Evolutionary conservation across 139 green algal genomes (phyloP).

Genomic region (Tetratostichococcus sp.): DNA sequence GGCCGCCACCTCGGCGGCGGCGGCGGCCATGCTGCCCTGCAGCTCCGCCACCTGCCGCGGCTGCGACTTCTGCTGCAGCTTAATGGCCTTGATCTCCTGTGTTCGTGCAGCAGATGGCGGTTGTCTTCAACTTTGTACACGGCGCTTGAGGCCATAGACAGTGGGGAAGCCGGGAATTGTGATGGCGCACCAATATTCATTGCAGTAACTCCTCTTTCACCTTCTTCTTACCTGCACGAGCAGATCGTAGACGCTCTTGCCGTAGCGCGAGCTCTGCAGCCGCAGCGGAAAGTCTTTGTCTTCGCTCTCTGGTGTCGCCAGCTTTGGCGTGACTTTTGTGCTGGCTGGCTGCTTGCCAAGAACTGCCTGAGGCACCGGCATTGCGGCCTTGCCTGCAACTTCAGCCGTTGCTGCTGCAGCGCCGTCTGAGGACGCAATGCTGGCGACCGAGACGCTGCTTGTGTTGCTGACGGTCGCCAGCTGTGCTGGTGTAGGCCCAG

Average conservation of each 20-base stretch:
- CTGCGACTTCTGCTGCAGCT: slow-evolving; percentile 36
- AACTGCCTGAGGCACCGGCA: not conserved
- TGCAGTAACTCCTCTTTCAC: no score
- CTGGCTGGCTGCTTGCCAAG: not conserved
- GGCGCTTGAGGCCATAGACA: no score
- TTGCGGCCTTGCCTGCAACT: not conserved
- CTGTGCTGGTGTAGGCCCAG: no score
- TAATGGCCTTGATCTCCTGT: slow-evolving; percentile 31
- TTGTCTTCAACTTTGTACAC: no score
- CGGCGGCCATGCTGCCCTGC: not conserved
- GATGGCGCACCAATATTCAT: no score
- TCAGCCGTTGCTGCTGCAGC: slow-evolving; percentile 2
- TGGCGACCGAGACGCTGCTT: no score
- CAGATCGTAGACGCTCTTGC: slow-evolving; percentile 44
- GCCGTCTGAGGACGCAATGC: not conserved
- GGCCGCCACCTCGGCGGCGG: slow-evolving; percentile 1
- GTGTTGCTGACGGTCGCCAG: no score
- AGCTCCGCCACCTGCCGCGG: slow-evolving; percentile 16
- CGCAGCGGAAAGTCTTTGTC: not conserved
- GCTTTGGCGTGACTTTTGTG: not conserved
- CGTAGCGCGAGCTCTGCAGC: slow-evolving; percentile 16
- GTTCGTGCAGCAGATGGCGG: not conserved
- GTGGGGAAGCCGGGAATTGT: no score
- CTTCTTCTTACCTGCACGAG: slow-evolving; percentile 39
- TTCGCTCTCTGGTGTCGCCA: not conserved